A percentile compares a stretch with the other conserved stretches of the same genome.
These are phyloP conservation scores for Selaginella moellendorffii DNA, from an alignment of 75 land plant genomes.

Conservation along the genomic window DNA sequence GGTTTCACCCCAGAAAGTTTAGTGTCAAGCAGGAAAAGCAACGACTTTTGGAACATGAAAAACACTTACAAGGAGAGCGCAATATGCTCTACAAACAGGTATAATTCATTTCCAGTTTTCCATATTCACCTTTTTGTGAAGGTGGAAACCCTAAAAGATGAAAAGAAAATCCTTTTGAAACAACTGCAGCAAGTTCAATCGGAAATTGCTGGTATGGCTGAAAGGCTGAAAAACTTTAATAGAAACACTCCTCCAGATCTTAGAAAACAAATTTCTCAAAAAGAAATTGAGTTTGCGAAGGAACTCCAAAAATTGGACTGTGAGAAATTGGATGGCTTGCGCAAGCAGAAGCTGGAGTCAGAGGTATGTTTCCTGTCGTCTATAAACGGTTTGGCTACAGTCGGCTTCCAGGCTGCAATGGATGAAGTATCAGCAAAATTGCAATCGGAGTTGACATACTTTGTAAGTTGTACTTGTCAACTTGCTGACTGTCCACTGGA, in stretches of 20 bases:
- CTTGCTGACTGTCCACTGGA: not conserved
- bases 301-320: not conserved
- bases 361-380: not conserved
- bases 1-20: not conserved
- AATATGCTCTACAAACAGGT: not conserved
- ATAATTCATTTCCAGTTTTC: not conserved
- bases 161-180: not conserved
- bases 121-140: not conserved
- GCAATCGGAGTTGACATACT: not conserved
- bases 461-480: not conserved
- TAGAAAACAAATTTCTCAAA: not conserved
- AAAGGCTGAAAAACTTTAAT: too few relatives aligned
- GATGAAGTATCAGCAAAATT: not conserved
- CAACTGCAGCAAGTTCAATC: not conserved
- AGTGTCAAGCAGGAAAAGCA: not conserved
- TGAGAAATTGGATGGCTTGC: not conserved
- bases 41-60: not conserved
- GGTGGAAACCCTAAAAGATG: not conserved
- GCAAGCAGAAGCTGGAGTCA: not conserved
- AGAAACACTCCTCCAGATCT: not conserved
- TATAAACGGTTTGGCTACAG: not conserved
- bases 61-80: not conserved
- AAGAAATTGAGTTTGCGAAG: not conserved
- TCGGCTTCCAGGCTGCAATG: not conserved
- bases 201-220: not conserved